Evolutionary conservation across 345 rosid species (phyloP).

Genomic region (Moricandia arvensis): DNA sequence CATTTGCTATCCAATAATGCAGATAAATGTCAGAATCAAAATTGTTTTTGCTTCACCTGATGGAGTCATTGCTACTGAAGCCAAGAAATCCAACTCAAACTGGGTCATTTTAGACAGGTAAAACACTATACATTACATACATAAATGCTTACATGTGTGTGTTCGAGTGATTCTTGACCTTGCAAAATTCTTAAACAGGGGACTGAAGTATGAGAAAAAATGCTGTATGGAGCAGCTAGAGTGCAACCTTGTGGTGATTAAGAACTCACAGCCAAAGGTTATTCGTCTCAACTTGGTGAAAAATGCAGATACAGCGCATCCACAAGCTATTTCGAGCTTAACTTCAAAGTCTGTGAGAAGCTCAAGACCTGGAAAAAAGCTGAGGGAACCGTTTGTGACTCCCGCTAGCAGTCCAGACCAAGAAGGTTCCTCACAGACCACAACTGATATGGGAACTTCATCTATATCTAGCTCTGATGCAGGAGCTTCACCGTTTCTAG

Average conservation of each 20-base stretch:
- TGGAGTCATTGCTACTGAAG: constrained; percentile 86
- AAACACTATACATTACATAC: background rate
- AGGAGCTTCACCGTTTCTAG: constrained; percentile 72
- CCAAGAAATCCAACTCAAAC: constrained; percentile 70
- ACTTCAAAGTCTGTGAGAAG: constrained; percentile 38
- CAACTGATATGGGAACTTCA: constrained; percentile 75
- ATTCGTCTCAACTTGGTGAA: constrained; percentile 86
- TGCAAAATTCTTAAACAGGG: constrained; percentile 43
- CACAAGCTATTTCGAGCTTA: constrained; percentile 38
- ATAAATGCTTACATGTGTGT: background rate
- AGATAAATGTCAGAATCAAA: constrained; percentile 88
- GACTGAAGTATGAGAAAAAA: constrained; percentile 74
- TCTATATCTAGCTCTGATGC: constrained; percentile 92
- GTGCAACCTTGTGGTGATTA: constrained; percentile 90
- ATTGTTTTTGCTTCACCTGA: constrained; percentile 64
- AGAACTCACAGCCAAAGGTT: constrained; percentile 80
- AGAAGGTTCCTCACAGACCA: constrained; percentile 47
- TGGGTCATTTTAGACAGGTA: constrained; percentile 97
- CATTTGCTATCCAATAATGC: constrained; percentile 8
- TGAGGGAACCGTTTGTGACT: constrained; percentile 80
- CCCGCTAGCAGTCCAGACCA: constrained; percentile 62
- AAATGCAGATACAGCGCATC: constrained; percentile 49
- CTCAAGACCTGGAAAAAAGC: constrained; percentile 40
- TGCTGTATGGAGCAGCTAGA: constrained; percentile 80
- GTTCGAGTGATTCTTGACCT: background rate